These are phyloP conservation scores for Ampelomyces quisqualis DNA, from an alignment of 2,329 filamentous ascomycete genomes.

Conservation along the genomic window DNA sequence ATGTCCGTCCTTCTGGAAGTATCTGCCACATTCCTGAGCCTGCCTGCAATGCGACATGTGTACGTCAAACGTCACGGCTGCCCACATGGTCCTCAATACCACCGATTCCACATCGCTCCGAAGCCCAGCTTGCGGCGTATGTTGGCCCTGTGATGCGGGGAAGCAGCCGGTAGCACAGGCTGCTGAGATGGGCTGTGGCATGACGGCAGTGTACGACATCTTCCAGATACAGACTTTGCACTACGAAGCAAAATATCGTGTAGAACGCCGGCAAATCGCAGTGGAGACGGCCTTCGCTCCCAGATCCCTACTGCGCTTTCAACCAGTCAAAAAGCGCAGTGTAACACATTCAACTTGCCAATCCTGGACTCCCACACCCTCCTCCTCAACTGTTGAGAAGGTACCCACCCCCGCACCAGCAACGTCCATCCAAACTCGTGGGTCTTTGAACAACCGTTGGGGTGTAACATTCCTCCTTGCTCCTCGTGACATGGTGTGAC, in stretches of 20 bases:
- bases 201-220: background rate
- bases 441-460: background rate
- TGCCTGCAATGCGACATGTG: conserved; percentile 19
- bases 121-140: conserved; percentile 2
- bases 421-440: background rate
- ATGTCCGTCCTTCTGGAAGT: conserved; percentile 34
- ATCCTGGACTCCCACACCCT: background rate
- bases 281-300: background rate
- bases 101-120: conserved; percentile 15
- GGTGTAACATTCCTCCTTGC: background rate
- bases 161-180: conserved; percentile 23
- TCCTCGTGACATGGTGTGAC: background rate
- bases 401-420: background rate
- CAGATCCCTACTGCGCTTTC: no score
- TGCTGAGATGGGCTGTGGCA: background rate
- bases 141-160: conserved; percentile 18
- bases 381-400: background rate
- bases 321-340: background rate
- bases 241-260: background rate
- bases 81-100: conserved; percentile 14
- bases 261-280: background rate
- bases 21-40: conserved; percentile 13
- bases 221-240: background rate
- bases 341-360: background rate
- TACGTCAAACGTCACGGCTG: conserved; percentile 24